phyloP scores from a whole-genome alignment of 2,329 filamentous ascomycete genomes.

The Colletotrichum higginsianum region DNA sequence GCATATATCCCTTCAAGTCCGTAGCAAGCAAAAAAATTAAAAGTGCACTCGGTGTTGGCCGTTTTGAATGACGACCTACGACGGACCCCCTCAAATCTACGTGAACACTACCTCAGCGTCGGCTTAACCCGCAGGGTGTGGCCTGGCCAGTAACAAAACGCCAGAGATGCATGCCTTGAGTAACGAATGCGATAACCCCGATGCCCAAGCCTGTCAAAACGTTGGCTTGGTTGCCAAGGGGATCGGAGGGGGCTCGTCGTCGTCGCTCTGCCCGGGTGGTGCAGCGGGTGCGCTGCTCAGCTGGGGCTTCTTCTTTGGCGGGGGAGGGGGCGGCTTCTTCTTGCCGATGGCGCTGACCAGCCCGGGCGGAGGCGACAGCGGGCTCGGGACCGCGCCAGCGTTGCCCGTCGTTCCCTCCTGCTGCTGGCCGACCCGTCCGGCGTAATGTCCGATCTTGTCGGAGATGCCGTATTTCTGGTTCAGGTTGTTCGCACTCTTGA shows the following conservation, averaged over 20 bases:
- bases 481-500: conserved; percentile 68
- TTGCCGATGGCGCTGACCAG: conserved; percentile 53
- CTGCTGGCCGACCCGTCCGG: conserved; percentile 41
- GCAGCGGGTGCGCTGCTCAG: conserved; percentile 47
- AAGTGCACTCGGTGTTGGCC: conserved; percentile 35
- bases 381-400: conserved; percentile 1
- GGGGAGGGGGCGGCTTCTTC: conserved; percentile 69
- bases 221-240: conserved; percentile 66
- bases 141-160: conserved; percentile 30
- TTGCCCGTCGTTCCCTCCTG: neutral
- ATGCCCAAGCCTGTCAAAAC: conserved; percentile 50
- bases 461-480: conserved; percentile 74
- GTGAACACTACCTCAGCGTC: neutral
- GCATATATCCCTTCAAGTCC: conserved; percentile 44
- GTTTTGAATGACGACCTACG: conserved; percentile 14
- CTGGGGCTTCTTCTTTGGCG: conserved; percentile 66
- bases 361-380: conserved; percentile 36
- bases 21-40: conserved; percentile 42
- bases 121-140: conserved; percentile 5
- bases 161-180: conserved; percentile 30
- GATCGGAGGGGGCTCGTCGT: conserved; percentile 64
- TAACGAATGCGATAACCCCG: neutral
- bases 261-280: conserved; percentile 44
- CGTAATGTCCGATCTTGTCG: conserved; percentile 53
- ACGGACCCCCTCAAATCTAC: neutral